phyloP scores from a whole-genome alignment of 257 asterid genomes.

The Nicotiana obtusifolia region DNA sequence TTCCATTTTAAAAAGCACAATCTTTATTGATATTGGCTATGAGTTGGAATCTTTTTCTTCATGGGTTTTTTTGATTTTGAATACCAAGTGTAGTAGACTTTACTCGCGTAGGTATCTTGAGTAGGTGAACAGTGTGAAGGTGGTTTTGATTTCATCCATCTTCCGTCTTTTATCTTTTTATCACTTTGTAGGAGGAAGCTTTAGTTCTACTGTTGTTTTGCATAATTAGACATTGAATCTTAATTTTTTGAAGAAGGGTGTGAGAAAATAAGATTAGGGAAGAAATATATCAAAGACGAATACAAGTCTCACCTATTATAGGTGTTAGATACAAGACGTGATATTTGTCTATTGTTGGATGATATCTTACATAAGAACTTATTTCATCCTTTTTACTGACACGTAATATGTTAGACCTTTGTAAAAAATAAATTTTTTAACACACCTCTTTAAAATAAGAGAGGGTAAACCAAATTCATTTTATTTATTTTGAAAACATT shows the following conservation, averaged over 20 bases:
- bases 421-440: neutral
- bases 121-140: neutral
- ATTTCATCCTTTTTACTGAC: neutral
- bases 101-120: neutral
- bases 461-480: neutral
- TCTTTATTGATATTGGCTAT: neutral
- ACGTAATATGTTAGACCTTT: neutral
- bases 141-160: neutral
- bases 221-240: neutral
- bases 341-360: neutral
- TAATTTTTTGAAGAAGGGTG: neutral
- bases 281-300: neutral
- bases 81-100: neutral
- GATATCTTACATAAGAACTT: neutral
- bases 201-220: neutral
- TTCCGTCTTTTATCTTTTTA: neutral
- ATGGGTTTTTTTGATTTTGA: neutral
- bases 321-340: neutral
- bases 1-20: neutral
- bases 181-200: neutral
- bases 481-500: neutral
- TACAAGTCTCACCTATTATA: neutral
- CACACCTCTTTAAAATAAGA: neutral
- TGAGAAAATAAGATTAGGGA: neutral
- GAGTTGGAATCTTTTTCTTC: neutral